Base-by-base conservation (phyloP, 208 protist species). In the Blastocrithidia nonstop region DNA sequence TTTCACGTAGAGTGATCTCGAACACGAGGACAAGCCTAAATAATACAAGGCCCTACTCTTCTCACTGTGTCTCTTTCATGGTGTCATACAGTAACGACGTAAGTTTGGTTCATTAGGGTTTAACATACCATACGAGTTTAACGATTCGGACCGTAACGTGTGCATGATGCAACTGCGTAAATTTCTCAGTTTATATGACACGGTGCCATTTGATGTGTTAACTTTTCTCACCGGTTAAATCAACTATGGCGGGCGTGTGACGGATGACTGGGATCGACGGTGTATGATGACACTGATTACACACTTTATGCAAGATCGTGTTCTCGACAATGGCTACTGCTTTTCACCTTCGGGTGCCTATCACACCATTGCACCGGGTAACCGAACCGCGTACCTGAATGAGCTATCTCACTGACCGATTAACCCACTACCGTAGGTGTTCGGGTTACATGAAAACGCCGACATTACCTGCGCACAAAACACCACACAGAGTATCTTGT, bases 191-290 rank as follows among this genome's bases (percentile, higher is more conserved):
- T 67, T 95, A 44, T 95, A 96, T 57, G 83, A 92, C 20, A 55
- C 71, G 8, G 72, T 95, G 36, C 88, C 94, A n/a, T 96, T 82
- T 50, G 82, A 95, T 44, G 94, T 95, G 24, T 54, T 97, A 6
- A 77, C 78, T 0, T 97, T 94, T 50, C 64, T 98, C 6, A 93
- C 83, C 26, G 88, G 83, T 37, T 72, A 96, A 61, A 94, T 97
- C 57, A 98, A 98, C 79, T 98, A 98, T 63, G 95, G 95, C 40
- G 95, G 95, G n/a, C 71, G 94, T 36, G 94, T 98, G 11, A 98
- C 95, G 24, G 95, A 98, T 57, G 92, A 97, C 65, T 96, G 83
- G 84, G 96, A 98, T 61, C 64, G 93, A 48, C 72, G 68, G 38
- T 93, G 79, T 36, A 53, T 98, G 32, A 91, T 93, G 61, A 95